phyloP scores from a whole-genome alignment of 768 basidiomycete species.

The Auriculariales sp. region DNA sequence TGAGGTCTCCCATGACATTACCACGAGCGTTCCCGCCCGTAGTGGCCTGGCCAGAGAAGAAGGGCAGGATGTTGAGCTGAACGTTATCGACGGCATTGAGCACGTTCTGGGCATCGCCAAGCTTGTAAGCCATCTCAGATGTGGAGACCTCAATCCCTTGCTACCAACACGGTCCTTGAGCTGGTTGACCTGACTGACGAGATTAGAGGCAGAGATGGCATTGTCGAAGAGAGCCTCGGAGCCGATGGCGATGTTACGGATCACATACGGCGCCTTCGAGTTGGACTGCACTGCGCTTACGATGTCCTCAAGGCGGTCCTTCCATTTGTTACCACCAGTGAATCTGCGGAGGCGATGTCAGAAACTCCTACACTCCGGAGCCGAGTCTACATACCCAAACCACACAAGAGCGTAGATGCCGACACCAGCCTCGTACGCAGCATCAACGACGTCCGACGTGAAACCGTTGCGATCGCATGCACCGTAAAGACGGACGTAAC shows the following conservation, averaged over 20 bases:
- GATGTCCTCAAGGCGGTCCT: neutral
- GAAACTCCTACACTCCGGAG: no score
- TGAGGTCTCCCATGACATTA: neutral
- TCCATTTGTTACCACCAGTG: neutral
- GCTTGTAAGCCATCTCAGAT: constrained; percentile 10
- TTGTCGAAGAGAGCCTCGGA: constrained; percentile 6
- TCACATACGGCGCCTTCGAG: constrained; percentile 4
- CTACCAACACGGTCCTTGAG: constrained; percentile 5
- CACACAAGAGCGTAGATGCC: constrained; percentile 3
- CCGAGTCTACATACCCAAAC: neutral
- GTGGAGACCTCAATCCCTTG: constrained; percentile 10
- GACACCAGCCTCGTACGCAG: constrained; percentile 2
- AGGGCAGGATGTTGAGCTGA: constrained; percentile 6
- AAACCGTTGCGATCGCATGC: constrained; percentile 3
- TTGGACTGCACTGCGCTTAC: constrained; percentile 1
- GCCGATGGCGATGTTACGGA: constrained; percentile 3
- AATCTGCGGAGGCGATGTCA: neutral
- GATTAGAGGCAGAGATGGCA: constrained; percentile 4
- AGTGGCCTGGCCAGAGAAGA: constrained; percentile 7
- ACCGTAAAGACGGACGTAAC: constrained; percentile 8
- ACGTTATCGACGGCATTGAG: constrained; percentile 9
- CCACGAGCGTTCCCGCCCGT: constrained; percentile 2
- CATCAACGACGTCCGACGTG: constrained; percentile 1
- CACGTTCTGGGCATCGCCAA: constrained; percentile 5
- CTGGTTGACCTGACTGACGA: constrained; percentile 5